These are phyloP conservation scores for Camellia japonica DNA, from an alignment of 148 eudicot species.

Conservation along the genomic window DNA sequence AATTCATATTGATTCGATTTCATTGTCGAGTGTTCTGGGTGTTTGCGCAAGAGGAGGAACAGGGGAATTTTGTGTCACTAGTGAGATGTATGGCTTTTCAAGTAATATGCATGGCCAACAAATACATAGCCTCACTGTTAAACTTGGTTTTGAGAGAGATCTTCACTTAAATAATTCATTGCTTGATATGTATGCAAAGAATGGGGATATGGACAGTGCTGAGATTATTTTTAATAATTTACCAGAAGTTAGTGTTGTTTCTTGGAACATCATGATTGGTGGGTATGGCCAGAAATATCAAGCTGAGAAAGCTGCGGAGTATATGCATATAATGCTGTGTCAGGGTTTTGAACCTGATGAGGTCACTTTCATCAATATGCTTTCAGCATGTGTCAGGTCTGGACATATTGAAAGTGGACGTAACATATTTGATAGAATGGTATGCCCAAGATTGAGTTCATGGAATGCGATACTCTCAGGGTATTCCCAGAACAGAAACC, in stretches of 20 bases:
- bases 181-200: slow-evolving; percentile 74
- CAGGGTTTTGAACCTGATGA: slow-evolving; percentile 68
- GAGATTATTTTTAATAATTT: slow-evolving; percentile 44
- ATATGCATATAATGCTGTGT: slow-evolving; percentile 48
- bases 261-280: slow-evolving; percentile 83
- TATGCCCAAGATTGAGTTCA: slow-evolving; percentile 58
- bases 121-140: slow-evolving; percentile 55
- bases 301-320: slow-evolving; percentile 49
- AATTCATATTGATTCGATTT: slow-evolving; percentile 55
- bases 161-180: slow-evolving; percentile 61
- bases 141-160: slow-evolving; percentile 66
- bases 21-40: slow-evolving; percentile 61
- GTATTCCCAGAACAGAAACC: slow-evolving; percentile 52
- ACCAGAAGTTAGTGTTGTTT: slow-evolving; percentile 46
- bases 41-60: slow-evolving; percentile 41
- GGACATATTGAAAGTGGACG: slow-evolving; percentile 46
- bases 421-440: slow-evolving; percentile 53
- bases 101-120: slow-evolving; percentile 37
- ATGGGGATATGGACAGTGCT: slow-evolving; percentile 57
- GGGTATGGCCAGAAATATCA: slow-evolving; percentile 59
- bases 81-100: slow-evolving; percentile 27
- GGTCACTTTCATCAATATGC: slow-evolving; percentile 58
- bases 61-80: slow-evolving; percentile 17
- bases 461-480: slow-evolving; percentile 83
- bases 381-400: slow-evolving; percentile 49